Evolutionary conservation across 441 rosid species (phyloP), one percentile per base, ranked within the genome.

Genomic region (Dalechampia spathulata): DNA sequence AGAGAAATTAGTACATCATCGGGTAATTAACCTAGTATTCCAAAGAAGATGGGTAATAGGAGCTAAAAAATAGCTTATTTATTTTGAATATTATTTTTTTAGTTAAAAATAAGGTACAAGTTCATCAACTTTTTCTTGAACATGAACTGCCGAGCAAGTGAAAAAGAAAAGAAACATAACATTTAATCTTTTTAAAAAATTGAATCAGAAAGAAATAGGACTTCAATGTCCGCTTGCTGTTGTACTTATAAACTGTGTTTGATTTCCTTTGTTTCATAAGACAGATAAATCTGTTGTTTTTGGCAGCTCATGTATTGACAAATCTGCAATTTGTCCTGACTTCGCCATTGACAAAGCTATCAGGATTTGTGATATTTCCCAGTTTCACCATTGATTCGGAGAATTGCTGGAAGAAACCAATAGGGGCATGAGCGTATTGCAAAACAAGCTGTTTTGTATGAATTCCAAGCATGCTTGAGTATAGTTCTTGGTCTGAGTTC

Each of bases 401-500:
- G 60, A 85, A 92, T 60, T 85, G 95, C 39, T 85, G 54, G 38
- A 85, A 86, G 81, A 89, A 92, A 22, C 72, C 71, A 8, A 57
- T 1, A 12, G 80, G 69, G 62, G 89, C 82, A 0, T 75, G 71
- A 0, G 82, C 94, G 17, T 89, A 92, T 13, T 77, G 57, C 36
- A 75, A 62, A 1, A 85, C 88, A 12, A 83, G 78, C 10, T 51
- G 57, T 11, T 79, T 76, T 0, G 96, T 86, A 8, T 55, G 65
- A 26, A 78, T 62, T 26, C 77, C 82, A 11, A 78, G 71, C 10
- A 75, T 7, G 70, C 95, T 86, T 0, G 81, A 72, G 19, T 80
- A 75, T 1, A 92, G 74, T 56, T 81, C 85, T 64, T 89, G 99
- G 78, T 89, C 97, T 0, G 96, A 89, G 7, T 81, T 86, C 49